These are phyloP conservation scores for Pseudogymnoascus sp. DNA, from an alignment of 2,329 filamentous ascomycete genomes.

Conservation along the genomic window DNA sequence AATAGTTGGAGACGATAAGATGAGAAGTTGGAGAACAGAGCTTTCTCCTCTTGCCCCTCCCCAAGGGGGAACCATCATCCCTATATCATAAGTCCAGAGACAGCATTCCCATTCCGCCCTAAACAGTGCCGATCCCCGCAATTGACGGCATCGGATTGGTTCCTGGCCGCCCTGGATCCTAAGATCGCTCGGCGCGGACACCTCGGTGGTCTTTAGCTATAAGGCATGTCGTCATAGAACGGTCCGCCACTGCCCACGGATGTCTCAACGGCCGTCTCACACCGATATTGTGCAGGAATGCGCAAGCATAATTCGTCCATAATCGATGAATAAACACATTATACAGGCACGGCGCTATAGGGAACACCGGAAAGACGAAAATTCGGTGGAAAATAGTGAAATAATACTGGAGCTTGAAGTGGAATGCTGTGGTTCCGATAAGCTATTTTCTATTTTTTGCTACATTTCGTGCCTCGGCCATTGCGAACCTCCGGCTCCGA, in stretches of 20 bases:
- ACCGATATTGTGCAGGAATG: background rate
- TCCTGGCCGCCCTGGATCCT: background rate
- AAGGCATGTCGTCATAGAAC: slow-evolving; percentile 6
- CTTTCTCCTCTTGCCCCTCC: background rate
- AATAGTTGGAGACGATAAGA: background rate
- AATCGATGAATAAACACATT: slow-evolving; percentile 3
- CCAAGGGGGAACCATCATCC: background rate
- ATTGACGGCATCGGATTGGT: slow-evolving; percentile 1
- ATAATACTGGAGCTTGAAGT: slow-evolving; percentile 5
- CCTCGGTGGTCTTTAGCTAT: background rate
- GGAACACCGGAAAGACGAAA: background rate
- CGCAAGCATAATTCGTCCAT: background rate
- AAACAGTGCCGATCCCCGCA: background rate
- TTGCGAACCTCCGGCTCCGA: background rate
- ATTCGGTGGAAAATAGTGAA: background rate
- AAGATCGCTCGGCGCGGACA: background rate
- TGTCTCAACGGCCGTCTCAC: slow-evolving; percentile 2
- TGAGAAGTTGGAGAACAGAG: background rate
- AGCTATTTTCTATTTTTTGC: slow-evolving; percentile 1
- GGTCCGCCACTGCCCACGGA: slow-evolving; percentile 1
- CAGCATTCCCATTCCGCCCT: background rate
- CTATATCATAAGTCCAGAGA: slow-evolving; percentile 6
- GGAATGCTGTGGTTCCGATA: background rate
- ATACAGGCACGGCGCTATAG: background rate
- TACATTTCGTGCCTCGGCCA: background rate